Base-by-base conservation (phyloP, 108 stramenopile species). In the Pseudonitzschia delicatissima region DNA sequence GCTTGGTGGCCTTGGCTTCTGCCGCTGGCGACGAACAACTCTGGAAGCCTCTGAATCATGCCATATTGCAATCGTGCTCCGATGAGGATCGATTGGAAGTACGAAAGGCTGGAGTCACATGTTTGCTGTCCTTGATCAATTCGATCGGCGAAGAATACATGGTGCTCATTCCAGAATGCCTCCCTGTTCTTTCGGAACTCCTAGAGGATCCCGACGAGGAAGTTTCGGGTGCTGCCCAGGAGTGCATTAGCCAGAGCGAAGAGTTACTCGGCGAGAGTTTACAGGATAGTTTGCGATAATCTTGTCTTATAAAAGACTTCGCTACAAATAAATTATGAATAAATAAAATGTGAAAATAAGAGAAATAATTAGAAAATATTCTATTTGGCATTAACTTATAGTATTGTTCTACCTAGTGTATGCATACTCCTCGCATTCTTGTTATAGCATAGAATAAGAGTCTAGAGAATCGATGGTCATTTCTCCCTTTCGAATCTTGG, bases 131-230 rank as follows among this genome's bases (percentile, higher is more conserved):
- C 8, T 74, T 95, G 40, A 86, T 95, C 20, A 72, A 88, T 58
- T 80, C 88, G 4, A 81, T 95, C 18, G 94, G 94, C 2, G 94
- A 95, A 77, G 94, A 95, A 62, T 95, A 92, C 70, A 91, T 95
- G 94, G 88, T 92, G 2, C 69, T 95, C 9, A 83, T 95, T 49
- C 94, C 94, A 1, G 91, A 95, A 71, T 95, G 94, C 53, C 63
- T 95, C 25, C 94, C 94, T 20, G 75, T 88, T n/a, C 79, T 95
- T 12, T 90, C 89, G 4, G 94, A 95, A 64, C 69, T 91, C 9
- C 70, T 95, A 32, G 94, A 95, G 74, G 93, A 95, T 59, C 64
- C 62, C 5, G 84, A 92, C 37, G 91, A 90, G 79, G 84, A 87
- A 33, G 79, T 88, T 78, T 84, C 86, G 32, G 80, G 80, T 6